Conservation (phyloP, 441 rosid species). For the Corymbia calophylla region DNA sequence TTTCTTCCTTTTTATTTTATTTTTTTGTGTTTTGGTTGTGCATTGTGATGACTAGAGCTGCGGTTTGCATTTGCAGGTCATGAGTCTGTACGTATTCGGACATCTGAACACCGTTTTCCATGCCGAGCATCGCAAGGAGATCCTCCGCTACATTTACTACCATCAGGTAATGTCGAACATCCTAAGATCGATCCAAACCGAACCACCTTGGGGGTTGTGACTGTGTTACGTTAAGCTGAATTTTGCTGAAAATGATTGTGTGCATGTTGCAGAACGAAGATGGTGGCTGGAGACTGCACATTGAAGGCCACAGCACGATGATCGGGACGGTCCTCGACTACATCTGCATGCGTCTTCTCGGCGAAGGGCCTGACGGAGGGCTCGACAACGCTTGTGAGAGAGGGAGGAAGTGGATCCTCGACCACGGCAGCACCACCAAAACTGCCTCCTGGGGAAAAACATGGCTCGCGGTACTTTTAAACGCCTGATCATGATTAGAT, state of each 20-base stretch:
- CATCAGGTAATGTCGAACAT: conserved; percentile 6
- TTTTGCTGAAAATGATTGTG: not conserved
- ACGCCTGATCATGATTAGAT: not conserved
- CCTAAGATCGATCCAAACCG: not conserved
- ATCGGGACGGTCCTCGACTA: conserved; percentile 35
- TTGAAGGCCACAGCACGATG: conserved; percentile 61
- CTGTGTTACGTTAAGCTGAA: not conserved
- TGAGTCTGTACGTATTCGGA: conserved; percentile 8
- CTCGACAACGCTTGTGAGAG: conserved; percentile 13
- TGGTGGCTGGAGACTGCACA: conserved; percentile 69
- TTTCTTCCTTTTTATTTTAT: too few species aligned
- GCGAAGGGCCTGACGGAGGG: conserved; percentile 15
- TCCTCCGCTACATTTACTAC: conserved; percentile 18
- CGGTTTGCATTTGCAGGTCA: not conserved
- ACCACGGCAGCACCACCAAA: conserved; percentile 37
- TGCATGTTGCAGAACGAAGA: conserved; percentile 35
- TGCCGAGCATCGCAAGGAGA: conserved; percentile 16
- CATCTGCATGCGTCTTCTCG: conserved; percentile 12
- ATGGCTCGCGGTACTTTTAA: conserved; percentile 41
- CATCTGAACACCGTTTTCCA: conserved; percentile 10
- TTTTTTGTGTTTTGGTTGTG: not conserved
- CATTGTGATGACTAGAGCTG: not conserved
- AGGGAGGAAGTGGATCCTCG: conserved; percentile 18
- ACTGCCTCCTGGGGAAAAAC: conserved; percentile 69
- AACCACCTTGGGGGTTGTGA: not conserved